These are phyloP conservation scores for Plasmodium relictum DNA, from an alignment of 169 alveolate species.

Conservation along the genomic window DNA sequence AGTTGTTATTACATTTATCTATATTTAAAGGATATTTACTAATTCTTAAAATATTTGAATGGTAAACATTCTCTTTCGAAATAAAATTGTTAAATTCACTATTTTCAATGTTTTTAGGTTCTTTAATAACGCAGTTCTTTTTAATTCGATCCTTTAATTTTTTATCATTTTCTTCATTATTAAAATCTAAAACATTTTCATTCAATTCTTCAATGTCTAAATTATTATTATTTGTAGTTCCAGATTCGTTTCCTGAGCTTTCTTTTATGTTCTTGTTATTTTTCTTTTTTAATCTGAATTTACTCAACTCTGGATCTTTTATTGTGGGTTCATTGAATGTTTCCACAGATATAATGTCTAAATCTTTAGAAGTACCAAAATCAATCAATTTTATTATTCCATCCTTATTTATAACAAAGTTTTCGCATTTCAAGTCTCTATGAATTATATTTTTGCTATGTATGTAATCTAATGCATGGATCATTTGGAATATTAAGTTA, in stretches of 20 bases:
- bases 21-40: constrained; percentile 12
- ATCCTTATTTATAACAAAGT: constrained; percentile 90
- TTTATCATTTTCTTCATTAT: constrained; percentile 27
- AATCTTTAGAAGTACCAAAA: constrained; percentile 91
- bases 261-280: constrained; percentile 34
- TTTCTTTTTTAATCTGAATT: constrained; percentile 21
- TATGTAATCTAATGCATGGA: constrained; percentile 92
- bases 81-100: constrained; percentile 39
- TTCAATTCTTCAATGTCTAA: constrained; percentile 24
- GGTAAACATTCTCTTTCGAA: constrained; percentile 16
- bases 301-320: constrained; percentile 9
- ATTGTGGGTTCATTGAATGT: neutral
- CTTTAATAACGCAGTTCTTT: constrained; percentile 36
- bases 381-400: constrained; percentile 96
- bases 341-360: constrained; percentile 65
- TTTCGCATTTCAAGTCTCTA: constrained; percentile 96
- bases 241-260: constrained; percentile 7
- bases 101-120: constrained; percentile 50
- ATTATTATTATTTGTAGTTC: constrained; percentile 12
- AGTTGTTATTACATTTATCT: constrained; percentile 39
- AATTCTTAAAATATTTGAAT: constrained; percentile 16
- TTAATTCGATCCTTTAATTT: constrained; percentile 9
- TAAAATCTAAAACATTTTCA: constrained; percentile 13
- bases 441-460: constrained; percentile 94
- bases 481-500: constrained; percentile 83